Evolutionary conservation across 108 stramenopile genomes (phyloP), one percentile per base, ranked within the genome.

Genomic region (Nannochloropsis oceanica): DNA sequence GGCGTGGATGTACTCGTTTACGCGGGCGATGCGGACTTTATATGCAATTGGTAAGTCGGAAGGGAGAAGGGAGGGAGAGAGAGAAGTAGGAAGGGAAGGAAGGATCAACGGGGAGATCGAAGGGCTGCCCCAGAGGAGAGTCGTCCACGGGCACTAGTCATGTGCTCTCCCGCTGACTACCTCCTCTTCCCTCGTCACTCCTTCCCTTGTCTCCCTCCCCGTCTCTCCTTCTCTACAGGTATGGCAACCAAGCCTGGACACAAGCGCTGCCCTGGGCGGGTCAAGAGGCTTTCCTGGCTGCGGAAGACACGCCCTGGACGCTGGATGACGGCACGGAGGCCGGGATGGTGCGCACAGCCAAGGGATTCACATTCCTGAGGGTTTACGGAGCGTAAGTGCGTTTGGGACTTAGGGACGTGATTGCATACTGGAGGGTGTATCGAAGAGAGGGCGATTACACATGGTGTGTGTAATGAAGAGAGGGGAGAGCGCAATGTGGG

Each of bases 181-280:
- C 18, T 14, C 13, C 18, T 50, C 46, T 14, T 14, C 46, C 46
- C 13, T 50, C 13, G 14, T 50, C 46, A 50, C 46, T 13, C 46
- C 14, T 18, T 50, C 0, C 46, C 18, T 18, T 50, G 46, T 50
- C 14, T 0, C 18, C 18, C 18, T 50, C 14, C 14, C 14, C 12
- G 18, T 50, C n/a, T 50, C 46, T 18, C 46, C 18, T 50, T 50
- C 0, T 18, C 13, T 18, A 18, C 0, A 50, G 46, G 46, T 50
- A 90, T 97, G 34, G 98, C 43, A 97, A 97, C 89, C 83, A 94
- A 73, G 97, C 98, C 25, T 97, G 96, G 97, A 97, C 96, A 10
- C 84, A 92, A 22, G 93, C 86, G 12, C 91, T 99, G 85, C 92
- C 93, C 34, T 99, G 98, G 98, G 50, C 59, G 43, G 95, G 95